Evolutionary conservation across 78 protist genomes (phyloP).

Genomic region (Speleostelium caveatum): DNA sequence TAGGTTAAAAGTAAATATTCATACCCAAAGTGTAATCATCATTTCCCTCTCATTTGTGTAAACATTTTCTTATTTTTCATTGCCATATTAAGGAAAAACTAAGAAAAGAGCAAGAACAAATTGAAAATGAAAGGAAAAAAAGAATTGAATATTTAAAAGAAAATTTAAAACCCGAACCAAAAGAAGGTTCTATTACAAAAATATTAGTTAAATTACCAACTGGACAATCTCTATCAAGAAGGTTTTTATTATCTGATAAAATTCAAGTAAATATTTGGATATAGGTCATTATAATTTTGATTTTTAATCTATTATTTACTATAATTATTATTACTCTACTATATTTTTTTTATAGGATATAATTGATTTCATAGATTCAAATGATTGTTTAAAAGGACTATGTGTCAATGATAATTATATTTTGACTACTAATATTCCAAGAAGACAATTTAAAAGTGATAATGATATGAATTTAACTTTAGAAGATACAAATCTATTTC

Average conservation of each 20-base stretch:
- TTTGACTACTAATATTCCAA: neutral
- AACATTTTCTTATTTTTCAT: too few relatives aligned
- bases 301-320: neutral
- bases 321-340: neutral
- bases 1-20: neutral
- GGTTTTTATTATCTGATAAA: neutral
- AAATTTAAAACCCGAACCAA: conserved; percentile 9
- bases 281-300: neutral
- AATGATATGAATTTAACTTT: neutral
- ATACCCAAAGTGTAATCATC: too few relatives aligned
- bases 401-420: neutral
- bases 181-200: neutral
- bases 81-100: neutral
- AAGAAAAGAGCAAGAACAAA: neutral
- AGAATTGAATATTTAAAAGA: neutral
- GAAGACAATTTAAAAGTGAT: neutral
- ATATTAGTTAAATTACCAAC: conserved; percentile 12
- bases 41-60: too few relatives aligned
- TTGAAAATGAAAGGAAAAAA: neutral
- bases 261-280: neutral
- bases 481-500: neutral
- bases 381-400: neutral
- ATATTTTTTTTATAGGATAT: neutral
- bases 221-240: neutral
- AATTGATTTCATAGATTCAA: conserved; percentile 8